Evolutionary conservation across 2,329 filamentous ascomycete genomes (phyloP).

Genomic region (Ophiostoma sp.): DNA sequence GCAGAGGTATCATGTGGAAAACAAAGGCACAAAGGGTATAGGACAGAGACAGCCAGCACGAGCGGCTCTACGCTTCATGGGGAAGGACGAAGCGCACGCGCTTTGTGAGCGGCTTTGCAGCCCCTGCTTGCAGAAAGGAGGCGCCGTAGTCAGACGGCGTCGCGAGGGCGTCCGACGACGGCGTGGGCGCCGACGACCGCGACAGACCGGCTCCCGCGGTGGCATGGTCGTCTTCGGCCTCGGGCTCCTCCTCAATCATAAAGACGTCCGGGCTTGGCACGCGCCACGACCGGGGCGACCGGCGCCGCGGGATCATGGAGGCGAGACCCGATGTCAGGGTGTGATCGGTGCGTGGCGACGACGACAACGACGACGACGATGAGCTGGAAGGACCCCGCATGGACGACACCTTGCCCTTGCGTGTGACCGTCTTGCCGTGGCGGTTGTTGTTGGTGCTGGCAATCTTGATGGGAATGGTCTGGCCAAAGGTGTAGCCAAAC

Average conservation of each 20-base stretch:
- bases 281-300: constrained; percentile 48
- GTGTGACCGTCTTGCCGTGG: constrained; percentile 10
- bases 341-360: constrained; percentile 11
- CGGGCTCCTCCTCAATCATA: constrained; percentile 54
- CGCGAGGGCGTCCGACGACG: not conserved
- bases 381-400: not conserved
- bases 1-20: not conserved
- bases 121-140: not conserved
- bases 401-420: constrained; percentile 5
- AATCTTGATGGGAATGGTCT: constrained; percentile 33
- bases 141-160: not conserved
- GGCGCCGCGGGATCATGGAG: constrained; percentile 27
- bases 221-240: not conserved
- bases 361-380: not conserved
- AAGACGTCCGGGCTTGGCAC: constrained; percentile 56
- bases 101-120: constrained; percentile 29
- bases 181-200: not conserved
- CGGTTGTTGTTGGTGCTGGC: constrained; percentile 16
- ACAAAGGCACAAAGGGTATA: not conserved
- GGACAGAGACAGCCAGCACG: not conserved
- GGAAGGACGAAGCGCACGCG: constrained; percentile 25
- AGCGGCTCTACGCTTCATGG: not conserved
- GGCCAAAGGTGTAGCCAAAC: constrained; percentile 31
- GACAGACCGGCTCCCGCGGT: not conserved
- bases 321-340: not conserved